Percentiles rank a stretch among this genome's conserved stretches.
phyloP scores from a whole-genome alignment of 2,329 filamentous ascomycete species.

The Colletotrichum melonis region DNA sequence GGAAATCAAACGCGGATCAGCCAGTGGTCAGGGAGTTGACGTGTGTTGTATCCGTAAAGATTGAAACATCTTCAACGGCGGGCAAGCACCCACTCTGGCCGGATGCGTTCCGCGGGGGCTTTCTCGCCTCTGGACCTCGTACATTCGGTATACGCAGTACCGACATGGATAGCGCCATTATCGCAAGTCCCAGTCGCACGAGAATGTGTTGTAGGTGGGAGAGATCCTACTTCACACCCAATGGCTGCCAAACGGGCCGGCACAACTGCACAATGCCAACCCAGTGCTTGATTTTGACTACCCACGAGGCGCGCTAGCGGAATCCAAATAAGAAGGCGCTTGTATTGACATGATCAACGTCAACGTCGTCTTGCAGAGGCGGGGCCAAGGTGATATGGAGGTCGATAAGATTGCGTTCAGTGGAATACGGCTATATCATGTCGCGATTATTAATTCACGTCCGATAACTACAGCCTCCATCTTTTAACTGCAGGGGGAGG shows the following conservation, averaged over 20 bases:
- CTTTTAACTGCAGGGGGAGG: not conserved
- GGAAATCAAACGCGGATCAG: constrained; percentile 28
- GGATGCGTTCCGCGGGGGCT: constrained; percentile 30
- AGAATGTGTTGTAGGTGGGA: not conserved
- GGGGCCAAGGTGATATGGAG: constrained; percentile 10
- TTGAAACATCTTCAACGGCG: constrained; percentile 29
- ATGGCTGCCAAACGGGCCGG: not conserved
- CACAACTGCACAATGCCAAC: not conserved
- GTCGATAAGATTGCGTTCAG: constrained; percentile 8
- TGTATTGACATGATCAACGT: constrained; percentile 12
- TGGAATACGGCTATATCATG: not conserved
- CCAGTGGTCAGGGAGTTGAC: constrained; percentile 14
- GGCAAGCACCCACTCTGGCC: constrained; percentile 12
- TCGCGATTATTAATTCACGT: constrained; percentile 3
- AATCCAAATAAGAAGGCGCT: not conserved
- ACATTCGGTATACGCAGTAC: not conserved
- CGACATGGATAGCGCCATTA: constrained; percentile 15
- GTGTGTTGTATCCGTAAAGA: constrained; percentile 3
- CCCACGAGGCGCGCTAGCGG: not conserved
- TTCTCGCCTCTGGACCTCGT: not conserved
- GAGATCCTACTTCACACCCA: not conserved
- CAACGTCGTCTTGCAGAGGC: not conserved
- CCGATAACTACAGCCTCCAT: not conserved
- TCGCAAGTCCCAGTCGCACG: not conserved
- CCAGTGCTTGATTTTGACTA: not conserved